Conservation (phyloP, 2,329 filamentous ascomycete genomes). For the Aspergillus persii region DNA sequence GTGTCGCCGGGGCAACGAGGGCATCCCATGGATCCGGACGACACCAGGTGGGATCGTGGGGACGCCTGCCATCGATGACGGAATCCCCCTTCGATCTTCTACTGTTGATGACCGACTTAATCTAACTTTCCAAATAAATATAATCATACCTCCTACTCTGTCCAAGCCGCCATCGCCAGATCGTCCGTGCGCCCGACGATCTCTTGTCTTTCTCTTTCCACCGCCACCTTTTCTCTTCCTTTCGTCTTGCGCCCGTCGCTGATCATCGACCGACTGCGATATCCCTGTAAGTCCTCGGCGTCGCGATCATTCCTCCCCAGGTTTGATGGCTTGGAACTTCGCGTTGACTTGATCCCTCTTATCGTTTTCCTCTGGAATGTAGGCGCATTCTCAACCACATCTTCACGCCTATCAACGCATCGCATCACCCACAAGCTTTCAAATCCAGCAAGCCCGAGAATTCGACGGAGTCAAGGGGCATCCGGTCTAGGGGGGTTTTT, state of each 20-base stretch:
- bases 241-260: background rate
- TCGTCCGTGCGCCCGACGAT: background rate
- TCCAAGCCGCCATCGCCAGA: background rate
- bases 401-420: constrained; percentile 17
- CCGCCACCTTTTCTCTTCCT: background rate
- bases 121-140: background rate
- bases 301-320: background rate
- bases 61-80: constrained; percentile 5
- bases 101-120: background rate
- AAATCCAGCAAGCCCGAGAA: background rate
- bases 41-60: background rate
- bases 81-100: background rate
- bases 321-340: background rate
- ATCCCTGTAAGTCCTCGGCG: background rate
- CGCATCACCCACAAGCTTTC: background rate
- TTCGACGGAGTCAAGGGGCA: background rate
- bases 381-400: constrained; percentile 15
- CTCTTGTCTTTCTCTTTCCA: background rate
- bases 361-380: constrained; percentile 19
- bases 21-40: constrained; percentile 11
- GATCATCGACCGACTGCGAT: background rate
- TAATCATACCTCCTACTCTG: too few relatives aligned
- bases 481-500: background rate
- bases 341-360: background rate
- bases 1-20: constrained; percentile 18